phyloP scores from a whole-genome alignment of 352 stramenopile species.

The Chrysophaeum taylorii region DNA sequence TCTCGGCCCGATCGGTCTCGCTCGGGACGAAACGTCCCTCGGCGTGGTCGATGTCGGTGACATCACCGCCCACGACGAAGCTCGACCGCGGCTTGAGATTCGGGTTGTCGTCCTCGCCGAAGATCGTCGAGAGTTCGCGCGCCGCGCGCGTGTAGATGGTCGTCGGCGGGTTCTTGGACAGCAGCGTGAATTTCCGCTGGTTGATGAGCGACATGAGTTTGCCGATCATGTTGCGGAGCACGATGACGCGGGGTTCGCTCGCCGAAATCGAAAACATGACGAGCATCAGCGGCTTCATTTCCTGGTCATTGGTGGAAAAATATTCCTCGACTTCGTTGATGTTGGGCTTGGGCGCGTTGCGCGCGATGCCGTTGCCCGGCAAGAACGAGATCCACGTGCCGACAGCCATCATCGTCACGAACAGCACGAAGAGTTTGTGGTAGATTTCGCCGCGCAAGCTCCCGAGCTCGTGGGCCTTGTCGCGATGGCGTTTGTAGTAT shows the following conservation, averaged over 20 bases:
- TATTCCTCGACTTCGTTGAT: constrained; percentile 7
- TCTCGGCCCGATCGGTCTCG: not conserved
- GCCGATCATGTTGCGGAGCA: constrained; percentile 2
- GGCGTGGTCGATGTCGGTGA: too few species aligned
- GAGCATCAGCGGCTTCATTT: not conserved
- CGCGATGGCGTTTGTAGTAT: not conserved
- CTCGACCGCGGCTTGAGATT: too few species aligned
- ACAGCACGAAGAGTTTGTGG: not conserved
- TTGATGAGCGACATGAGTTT: not conserved
- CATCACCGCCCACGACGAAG: too few species aligned
- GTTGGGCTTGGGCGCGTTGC: not conserved
- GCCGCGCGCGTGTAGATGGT: too few species aligned
- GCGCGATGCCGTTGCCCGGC: not conserved
- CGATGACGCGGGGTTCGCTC: not conserved
- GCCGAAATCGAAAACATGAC: constrained; percentile 1
- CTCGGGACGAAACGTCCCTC: too few species aligned
- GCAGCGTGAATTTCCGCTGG: not conserved
- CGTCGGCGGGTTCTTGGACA: too few species aligned
- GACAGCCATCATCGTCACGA: not conserved
- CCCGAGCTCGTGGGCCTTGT: not conserved
- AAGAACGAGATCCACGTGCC: not conserved
- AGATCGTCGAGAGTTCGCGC: too few species aligned
- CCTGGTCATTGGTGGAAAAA: not conserved
- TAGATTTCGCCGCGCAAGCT: not conserved
- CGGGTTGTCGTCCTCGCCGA: too few species aligned